Evolutionary conservation across 345 rosid species (phyloP).

Genomic region (Salix arbutifolia): DNA sequence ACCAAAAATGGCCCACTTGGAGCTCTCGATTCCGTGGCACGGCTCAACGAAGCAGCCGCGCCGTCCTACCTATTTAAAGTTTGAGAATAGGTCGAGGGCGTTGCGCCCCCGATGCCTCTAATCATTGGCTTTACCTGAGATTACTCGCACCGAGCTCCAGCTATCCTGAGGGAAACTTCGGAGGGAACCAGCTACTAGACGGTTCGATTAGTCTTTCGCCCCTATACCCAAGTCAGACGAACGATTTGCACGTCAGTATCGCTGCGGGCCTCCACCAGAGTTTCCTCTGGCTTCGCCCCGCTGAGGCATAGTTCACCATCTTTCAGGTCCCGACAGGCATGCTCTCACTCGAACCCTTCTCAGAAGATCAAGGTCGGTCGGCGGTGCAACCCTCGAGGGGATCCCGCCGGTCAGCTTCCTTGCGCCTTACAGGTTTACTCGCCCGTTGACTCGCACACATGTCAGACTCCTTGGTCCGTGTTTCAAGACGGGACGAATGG

Average conservation of each 20-base stretch:
- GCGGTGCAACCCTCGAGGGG: no score
- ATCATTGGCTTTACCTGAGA: no score
- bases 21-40: no score
- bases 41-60: not conserved
- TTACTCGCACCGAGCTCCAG: conserved; percentile 29
- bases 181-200: conserved; percentile 57
- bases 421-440: conserved; percentile 17
- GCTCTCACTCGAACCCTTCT: no score
- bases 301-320: no score
- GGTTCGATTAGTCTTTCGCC: conserved; percentile 65
- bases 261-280: conserved; percentile 27
- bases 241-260: conserved; percentile 48
- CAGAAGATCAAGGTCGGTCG: no score
- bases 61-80: no score
- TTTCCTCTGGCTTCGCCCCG: not conserved
- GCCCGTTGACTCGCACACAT: conserved; percentile 43
- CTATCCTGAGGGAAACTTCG: conserved; percentile 50
- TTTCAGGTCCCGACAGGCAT: no score
- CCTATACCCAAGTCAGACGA: conserved; percentile 56
- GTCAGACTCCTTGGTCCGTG: conserved; percentile 56
- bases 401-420: no score
- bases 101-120: no score
- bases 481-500: conserved; percentile 52
- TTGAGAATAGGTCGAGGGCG: no score
- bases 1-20: no score